Base-by-base conservation (phyloP, 2,329 filamentous ascomycete species). In the Stemphylium vesicarium region DNA sequence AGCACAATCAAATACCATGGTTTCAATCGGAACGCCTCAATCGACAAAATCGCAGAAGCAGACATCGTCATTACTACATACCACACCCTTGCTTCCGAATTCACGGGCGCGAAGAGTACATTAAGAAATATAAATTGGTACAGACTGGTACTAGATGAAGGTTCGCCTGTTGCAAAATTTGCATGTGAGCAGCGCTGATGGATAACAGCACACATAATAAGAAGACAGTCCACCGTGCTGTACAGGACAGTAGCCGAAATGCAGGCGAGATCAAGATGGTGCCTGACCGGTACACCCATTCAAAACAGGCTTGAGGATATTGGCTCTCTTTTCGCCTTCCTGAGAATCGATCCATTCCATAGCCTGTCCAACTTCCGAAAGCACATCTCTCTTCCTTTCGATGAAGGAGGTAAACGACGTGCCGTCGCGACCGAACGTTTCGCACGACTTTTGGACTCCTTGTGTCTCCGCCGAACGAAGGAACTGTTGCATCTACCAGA, bases 291-390 rank as follows among this genome's bases (percentile, higher is more conserved):
- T 2, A 73, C 71, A 0, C 83, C 82, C 0, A 80, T 85, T 20
- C 83, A 85, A 53, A 85, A 85, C 57, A 72, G 70, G 2, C 71
- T 85, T 0, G 78, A 80, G 6, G 83, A 85, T 43, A 75, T 85
- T 3, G 82, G 80, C 0, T 75, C 82, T 0, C 70, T 85, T 0
- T 76, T 84, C 37, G 73, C 77, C 1, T 85, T 85, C 56, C 63
- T 85, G 18, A 68, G 74, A 38, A 73, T 78, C 1, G 68, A 70
- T 16, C 78, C 76, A 1, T 80, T 83, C 53, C 67, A 78, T 29
- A 77, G 66, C n/a, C 54, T 74, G 4, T 63, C 71, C 1, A 69
- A 61, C 4, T 83, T 83, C 53, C 75, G 79, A 2, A 73, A 73
- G n/a, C 78, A 68, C 43, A 79, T 84, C n/a, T 71, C 71, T 2